These are phyloP conservation scores for Boletus vermiculosoides DNA, from an alignment of 768 basidiomycete genomes.

Conservation along the genomic window DNA sequence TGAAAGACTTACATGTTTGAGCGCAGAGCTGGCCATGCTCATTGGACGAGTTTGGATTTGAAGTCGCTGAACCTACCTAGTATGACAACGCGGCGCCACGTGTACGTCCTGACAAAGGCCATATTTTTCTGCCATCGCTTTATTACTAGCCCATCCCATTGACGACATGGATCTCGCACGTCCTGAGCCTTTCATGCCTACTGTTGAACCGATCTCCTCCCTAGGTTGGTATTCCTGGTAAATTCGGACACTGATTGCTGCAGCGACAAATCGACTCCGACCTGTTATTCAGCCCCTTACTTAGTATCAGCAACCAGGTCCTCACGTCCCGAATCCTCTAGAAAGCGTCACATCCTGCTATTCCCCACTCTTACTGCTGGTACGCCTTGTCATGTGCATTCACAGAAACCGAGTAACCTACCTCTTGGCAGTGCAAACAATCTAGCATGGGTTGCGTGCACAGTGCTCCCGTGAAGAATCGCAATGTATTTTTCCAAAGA, in stretches of 20 bases:
- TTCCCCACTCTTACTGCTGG: not conserved
- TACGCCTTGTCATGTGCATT: not conserved
- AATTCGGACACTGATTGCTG: not conserved
- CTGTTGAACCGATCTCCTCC: not conserved
- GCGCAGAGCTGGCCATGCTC: slow-evolving; percentile 44
- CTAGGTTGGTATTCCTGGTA: not conserved
- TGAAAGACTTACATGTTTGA: slow-evolving; percentile 41
- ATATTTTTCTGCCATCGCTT: too few species aligned
- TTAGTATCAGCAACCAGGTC: not conserved
- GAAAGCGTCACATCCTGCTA: not conserved
- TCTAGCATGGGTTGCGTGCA: slow-evolving; percentile 14
- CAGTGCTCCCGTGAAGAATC: slow-evolving; percentile 5
- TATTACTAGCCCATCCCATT: too few species aligned
- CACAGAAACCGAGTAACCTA: not conserved
- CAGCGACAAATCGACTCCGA: not conserved
- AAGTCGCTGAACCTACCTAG: not conserved
- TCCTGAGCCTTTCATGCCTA: not conserved
- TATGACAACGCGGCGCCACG: slow-evolving; percentile 15
- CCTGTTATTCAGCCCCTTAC: not conserved
- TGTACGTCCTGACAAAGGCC: not conserved
- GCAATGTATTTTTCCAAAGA: not conserved
- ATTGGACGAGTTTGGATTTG: not conserved
- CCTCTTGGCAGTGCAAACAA: not conserved
- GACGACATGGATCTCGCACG: too few species aligned
- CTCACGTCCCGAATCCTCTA: not conserved